Evolutionary conservation across 768 basidiomycete genomes (phyloP), one percentile per base, ranked within the genome.

Genomic region (Boletellus ananas): DNA sequence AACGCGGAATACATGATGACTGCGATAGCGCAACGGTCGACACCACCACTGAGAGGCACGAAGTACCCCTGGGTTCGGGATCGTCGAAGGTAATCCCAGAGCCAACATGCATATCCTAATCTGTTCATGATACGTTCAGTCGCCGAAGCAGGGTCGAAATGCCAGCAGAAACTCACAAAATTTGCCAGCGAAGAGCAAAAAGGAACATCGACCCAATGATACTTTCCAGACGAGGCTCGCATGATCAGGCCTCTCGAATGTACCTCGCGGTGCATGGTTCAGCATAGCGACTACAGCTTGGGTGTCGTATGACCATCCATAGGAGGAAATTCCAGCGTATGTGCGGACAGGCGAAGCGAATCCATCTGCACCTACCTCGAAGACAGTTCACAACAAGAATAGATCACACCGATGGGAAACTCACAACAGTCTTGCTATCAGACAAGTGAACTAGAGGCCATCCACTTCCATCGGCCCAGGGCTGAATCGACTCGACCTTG

Each of bases 21-120:
- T 1, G 96, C 88, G 3, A 95, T 99, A 2, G 96, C 93, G 61
- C 96, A 99, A 58, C 91, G 94, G 66, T 99, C 96, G 49, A 99
- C 92, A 14, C 96, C 96, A 9, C 96, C 95, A 49, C 91, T 94
- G 13, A 99, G 76, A 1, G 96, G 95, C 18, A 98, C 71, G 61
- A 98, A 98, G 71, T 94, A 98, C 3, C 96, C 96, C 56, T 93
- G 90, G 0, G 87, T 92, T 9, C 90, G 77, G 6, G 95, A 98
- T 38, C 96, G 83, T 34, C 96, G 80, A 27, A 99, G 81, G 63
- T 98, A 99, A 65, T 99, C 96, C 96, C 96, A 99, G n/a, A 99
- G 76, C 96, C 96, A 99, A 64, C 96, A 98, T 14, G 95, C 96
- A 7, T 95, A 96, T 5, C 96, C 96, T 2, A 98, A 74, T 3